A percentile compares a stretch with the other conserved stretches of the same genome.
Conservation (phyloP, 164 flowering plant genomes). For the Nelumbo lutea region DNA sequence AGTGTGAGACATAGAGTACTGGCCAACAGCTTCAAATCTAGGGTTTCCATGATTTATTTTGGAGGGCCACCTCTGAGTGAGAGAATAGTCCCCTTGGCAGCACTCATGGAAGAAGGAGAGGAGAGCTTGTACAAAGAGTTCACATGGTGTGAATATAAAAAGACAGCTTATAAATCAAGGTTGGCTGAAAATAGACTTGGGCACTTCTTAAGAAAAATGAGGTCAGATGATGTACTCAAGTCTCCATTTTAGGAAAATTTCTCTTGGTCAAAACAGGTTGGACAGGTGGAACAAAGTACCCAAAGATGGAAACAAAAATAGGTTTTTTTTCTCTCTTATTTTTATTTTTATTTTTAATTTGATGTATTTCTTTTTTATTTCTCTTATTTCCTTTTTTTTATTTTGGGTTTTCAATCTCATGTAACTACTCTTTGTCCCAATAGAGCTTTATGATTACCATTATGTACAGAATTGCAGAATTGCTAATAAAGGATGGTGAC, state of each 20-base stretch:
- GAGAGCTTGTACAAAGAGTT: slow-evolving; percentile 78
- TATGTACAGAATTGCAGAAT: no score
- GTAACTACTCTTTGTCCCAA: no score
- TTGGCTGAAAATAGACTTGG: slow-evolving; percentile 70
- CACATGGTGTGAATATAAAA: slow-evolving; percentile 87
- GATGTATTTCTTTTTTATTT: no score
- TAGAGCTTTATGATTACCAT: no score
- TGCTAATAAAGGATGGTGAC: no score
- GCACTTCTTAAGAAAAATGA: slow-evolving; percentile 36
- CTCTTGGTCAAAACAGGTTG: slow-evolving; percentile 8
- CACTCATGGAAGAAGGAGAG: slow-evolving; percentile 47
- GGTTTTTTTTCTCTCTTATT: background rate
- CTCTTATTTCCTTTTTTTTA: no score
- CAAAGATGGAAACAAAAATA: slow-evolving; percentile 8
- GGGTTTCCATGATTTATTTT: slow-evolving; percentile 84
- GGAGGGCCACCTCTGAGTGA: slow-evolving; percentile 69
- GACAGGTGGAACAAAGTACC: slow-evolving; percentile 12
- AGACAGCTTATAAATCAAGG: slow-evolving; percentile 61
- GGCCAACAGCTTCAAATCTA: slow-evolving; percentile 47
- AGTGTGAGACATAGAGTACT: slow-evolving; percentile 88
- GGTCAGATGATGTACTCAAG: slow-evolving; percentile 14
- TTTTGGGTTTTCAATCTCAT: no score
- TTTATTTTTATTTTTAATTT: no score
- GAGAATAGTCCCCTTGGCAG: slow-evolving; percentile 49
- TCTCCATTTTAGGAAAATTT: slow-evolving; percentile 10